These are phyloP conservation scores for Marasmius oreades DNA, from an alignment of 1,284 basidiomycete species.

Conservation along the genomic window DNA sequence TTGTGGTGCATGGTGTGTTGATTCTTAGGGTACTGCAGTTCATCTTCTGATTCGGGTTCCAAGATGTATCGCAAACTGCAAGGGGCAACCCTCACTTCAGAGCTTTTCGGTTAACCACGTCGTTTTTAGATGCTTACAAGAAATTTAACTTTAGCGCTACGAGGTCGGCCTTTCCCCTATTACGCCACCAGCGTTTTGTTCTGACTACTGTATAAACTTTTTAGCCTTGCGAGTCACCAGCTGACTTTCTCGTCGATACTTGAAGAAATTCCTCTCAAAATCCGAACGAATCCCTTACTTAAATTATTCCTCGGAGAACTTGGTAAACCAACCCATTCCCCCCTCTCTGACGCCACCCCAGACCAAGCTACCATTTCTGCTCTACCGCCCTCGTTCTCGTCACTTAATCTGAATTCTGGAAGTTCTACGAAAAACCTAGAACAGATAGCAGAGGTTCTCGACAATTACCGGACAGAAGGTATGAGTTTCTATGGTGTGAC, in stretches of 20 bases:
- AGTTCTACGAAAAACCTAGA: conserved; percentile 70
- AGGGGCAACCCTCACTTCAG: conserved; percentile 89
- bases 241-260: conserved; percentile 90
- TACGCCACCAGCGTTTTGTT: background rate
- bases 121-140: conserved; percentile 86
- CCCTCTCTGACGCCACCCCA: conserved; percentile 34
- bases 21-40: background rate
- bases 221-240: conserved; percentile 79
- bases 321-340: conserved; percentile 37
- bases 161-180: conserved; percentile 46
- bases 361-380: conserved; percentile 34
- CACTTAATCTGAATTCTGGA: conserved; percentile 56
- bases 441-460: conserved; percentile 81
- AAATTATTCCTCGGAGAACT: conserved; percentile 82
- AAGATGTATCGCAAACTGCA: conserved; percentile 71
- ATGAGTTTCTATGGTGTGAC: background rate
- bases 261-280: conserved; percentile 85
- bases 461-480: conserved; percentile 82
- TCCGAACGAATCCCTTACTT: conserved; percentile 86
- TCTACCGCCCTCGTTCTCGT: conserved; percentile 53
- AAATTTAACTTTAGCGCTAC: conserved; percentile 84
- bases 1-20: conserved; percentile 81
- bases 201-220: background rate
- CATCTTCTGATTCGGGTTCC: conserved; percentile 1
- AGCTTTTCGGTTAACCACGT: conserved; percentile 84